Evolutionary conservation across 2,329 filamentous ascomycete genomes (phyloP).

Genomic region (Pseudocercospora fijiensis): DNA sequence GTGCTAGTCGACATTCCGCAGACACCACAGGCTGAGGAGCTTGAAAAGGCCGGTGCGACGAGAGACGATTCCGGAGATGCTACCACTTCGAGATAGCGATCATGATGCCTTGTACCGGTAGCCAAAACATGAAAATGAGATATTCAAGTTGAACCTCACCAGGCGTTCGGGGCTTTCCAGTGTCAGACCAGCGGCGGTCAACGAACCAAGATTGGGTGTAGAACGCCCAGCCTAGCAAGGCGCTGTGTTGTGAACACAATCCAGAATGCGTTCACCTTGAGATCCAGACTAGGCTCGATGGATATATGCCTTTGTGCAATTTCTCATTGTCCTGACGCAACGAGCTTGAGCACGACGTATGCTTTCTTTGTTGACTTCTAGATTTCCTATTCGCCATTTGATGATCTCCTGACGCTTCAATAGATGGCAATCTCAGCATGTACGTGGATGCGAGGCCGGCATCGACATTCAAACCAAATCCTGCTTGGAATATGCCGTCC

Average conservation of each 20-base stretch:
- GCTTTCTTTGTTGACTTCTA: conserved; percentile 11
- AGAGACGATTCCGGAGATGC: neutral
- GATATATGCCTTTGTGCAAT: neutral
- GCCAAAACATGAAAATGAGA: neutral
- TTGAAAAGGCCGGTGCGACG: conserved; percentile 36
- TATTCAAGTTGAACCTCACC: neutral
- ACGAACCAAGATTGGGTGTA: neutral
- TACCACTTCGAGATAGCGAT: neutral
- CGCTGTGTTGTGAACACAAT: neutral
- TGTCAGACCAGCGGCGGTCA: neutral
- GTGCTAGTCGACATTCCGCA: conserved; percentile 49
- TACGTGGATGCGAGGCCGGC: conserved; percentile 30
- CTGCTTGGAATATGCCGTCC: conserved; percentile 26
- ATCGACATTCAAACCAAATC: conserved; percentile 25
- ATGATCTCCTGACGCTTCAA: neutral
- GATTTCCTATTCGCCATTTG: neutral
- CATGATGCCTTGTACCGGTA: neutral
- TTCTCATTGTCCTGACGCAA: conserved; percentile 9
- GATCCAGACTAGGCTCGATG: neutral
- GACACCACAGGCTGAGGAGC: conserved; percentile 47
- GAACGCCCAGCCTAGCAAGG: neutral
- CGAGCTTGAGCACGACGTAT: neutral
- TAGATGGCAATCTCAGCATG: conserved; percentile 20
- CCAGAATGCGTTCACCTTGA: neutral
- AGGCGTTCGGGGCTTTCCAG: neutral